Evolutionary conservation across 768 basidiomycete genomes (phyloP), one percentile per base, ranked within the genome.

Genomic region (Chalciporus pseudorubinellus): DNA sequence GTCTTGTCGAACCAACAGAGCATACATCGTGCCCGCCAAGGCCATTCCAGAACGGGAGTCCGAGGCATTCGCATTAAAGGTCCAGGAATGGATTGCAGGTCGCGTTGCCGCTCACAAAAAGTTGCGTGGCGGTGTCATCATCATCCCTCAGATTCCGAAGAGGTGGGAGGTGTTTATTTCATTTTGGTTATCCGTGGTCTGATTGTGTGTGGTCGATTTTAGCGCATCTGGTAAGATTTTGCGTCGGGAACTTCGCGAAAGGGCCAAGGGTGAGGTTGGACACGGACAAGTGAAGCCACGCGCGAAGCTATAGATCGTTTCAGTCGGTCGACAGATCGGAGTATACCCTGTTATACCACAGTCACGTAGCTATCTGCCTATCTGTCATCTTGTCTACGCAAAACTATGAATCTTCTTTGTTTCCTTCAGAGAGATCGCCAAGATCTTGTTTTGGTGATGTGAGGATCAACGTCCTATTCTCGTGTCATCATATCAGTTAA

Each of bases 211-310:
- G 6, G 44, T 49, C 44, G 53, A 62, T 13, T n/a, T 21, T 53
- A 92, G 90, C 58, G 83, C 91, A 28, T 80, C 90, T 47, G 93
- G 93, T 3, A 95, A 95, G 70, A 97, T 97, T 60, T 68, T 95
- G 28, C 77, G 92, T 40, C 79, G 88, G 21, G 81, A 92, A 56
- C 72, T 95, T 39, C 78, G 89, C 11, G 87, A 85, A 4, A 69
- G 74, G 41, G 87, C 85, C 0, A 83, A 83, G 62, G 67, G 72
- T 39, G 87, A 90, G 50, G 36, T 60, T 10, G 66, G 65, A 8
- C 53, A 58, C 41, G 66, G 65, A n/a, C 65, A 66, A 36, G 36
- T 59, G 21, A 33, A 11, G 11, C 41, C 52, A 21, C 54, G 57
- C 9, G 49, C 56, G 10, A 70, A 54, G 44, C 22, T 66, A 5